These are phyloP conservation scores for Corynespora cassiicola DNA, from an alignment of 2,329 filamentous ascomycete genomes.

Conservation along the genomic window DNA sequence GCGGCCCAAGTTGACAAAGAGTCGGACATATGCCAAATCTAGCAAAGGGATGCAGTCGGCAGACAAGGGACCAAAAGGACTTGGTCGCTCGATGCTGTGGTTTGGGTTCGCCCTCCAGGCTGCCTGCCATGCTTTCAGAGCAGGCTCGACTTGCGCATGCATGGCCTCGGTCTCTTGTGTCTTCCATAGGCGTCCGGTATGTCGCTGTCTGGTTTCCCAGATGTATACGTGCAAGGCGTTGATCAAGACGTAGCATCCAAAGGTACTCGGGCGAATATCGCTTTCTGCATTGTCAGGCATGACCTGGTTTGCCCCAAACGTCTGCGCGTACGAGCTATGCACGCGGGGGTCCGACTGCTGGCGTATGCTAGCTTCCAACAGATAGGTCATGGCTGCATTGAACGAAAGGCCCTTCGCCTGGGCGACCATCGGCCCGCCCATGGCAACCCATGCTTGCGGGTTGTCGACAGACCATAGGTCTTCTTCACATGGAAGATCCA, in stretches of 20 bases:
- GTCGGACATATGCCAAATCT: conserved; percentile 87
- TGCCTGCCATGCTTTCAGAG: conserved; percentile 90
- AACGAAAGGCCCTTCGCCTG: conserved; percentile 78
- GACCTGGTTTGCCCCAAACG: conserved; percentile 56
- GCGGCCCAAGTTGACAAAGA: conserved; percentile 91
- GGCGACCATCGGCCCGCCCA: conserved; percentile 74
- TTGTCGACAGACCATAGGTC: conserved; percentile 86
- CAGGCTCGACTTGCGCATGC: conserved; percentile 94
- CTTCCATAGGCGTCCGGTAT: conserved; percentile 89
- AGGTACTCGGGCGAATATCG: conserved; percentile 82
- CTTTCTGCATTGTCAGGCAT: conserved; percentile 61
- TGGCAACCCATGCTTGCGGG: conserved; percentile 78
- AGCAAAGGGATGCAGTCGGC: conserved; percentile 90
- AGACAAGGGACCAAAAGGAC: conserved; percentile 84
- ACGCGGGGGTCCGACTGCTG: conserved; percentile 52
- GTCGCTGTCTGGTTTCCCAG: conserved; percentile 93
- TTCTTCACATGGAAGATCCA: conserved; percentile 92
- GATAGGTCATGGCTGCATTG: conserved; percentile 78
- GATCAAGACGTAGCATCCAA: conserved; percentile 89
- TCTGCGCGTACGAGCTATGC: conserved; percentile 49
- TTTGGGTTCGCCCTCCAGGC: conserved; percentile 88
- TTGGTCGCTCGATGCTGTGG: conserved; percentile 83
- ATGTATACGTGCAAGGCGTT: conserved; percentile 97
- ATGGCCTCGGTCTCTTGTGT: conserved; percentile 92
- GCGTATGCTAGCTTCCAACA: conserved; percentile 78